phyloP scores from a whole-genome alignment of 1,284 basidiomycete genomes.

The Heliocybe sulcata region DNA sequence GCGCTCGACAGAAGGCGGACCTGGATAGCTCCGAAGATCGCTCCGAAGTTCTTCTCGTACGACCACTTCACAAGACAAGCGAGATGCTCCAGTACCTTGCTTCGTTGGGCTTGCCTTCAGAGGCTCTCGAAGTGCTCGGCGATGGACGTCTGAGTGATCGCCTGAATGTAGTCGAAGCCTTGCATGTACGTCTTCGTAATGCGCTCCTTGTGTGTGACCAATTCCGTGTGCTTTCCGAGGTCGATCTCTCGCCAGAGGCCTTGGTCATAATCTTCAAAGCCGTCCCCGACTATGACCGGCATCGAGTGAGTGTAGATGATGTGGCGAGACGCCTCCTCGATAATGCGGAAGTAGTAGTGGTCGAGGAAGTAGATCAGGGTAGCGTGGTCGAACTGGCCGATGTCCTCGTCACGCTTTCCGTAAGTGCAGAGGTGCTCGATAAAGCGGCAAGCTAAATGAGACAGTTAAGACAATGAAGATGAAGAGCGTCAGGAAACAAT shows the following conservation, averaged over 20 bases:
- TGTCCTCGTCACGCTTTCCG: constrained; percentile 13
- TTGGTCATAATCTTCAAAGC: neutral
- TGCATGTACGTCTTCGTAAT: constrained; percentile 16
- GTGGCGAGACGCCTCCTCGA: constrained; percentile 18
- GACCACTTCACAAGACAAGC: constrained; percentile 16
- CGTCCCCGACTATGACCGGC: neutral
- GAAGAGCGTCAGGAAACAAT: neutral
- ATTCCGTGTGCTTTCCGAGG: neutral
- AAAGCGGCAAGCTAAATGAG: constrained; percentile 17
- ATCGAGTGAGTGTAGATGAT: constrained; percentile 16
- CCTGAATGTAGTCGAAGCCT: constrained; percentile 24
- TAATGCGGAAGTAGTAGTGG: constrained; percentile 20
- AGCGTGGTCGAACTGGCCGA: constrained; percentile 14
- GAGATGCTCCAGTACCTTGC: neutral
- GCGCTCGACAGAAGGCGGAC: constrained; percentile 18
- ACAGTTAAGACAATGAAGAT: neutral
- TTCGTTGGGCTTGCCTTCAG: constrained; percentile 2
- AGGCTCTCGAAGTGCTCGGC: constrained; percentile 19
- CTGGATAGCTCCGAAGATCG: constrained; percentile 17
- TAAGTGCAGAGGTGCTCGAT: constrained; percentile 19
- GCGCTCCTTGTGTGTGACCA: constrained; percentile 14
- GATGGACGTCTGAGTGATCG: constrained; percentile 22
- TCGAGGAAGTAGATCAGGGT: constrained; percentile 20
- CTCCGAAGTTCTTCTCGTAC: constrained; percentile 18
- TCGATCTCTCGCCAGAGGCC: constrained; percentile 7